A percentile compares a stretch with the other conserved stretches of the same genome.
Evolutionary conservation across 306 rosid genomes (phyloP).

Genomic region (Acacia crassicarpa): DNA sequence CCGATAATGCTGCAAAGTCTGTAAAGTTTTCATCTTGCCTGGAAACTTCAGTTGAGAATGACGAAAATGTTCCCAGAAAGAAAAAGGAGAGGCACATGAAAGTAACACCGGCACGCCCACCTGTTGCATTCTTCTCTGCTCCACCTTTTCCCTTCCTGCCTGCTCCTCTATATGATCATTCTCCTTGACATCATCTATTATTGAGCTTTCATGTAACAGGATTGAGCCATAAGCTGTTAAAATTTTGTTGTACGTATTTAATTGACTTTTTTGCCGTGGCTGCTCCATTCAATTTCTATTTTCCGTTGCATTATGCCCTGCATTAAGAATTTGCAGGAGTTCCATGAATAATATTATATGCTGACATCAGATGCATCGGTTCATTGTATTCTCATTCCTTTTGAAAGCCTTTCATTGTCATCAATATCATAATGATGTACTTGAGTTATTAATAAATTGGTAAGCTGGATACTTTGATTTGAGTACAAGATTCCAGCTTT

Average conservation of each 20-base stretch:
- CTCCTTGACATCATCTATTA: conserved; percentile 35
- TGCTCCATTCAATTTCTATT: conserved; percentile 2
- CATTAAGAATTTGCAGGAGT: conserved; percentile 26
- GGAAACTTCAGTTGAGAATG: conserved; percentile 35
- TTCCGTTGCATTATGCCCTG: background rate
- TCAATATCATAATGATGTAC: too few relatives aligned
- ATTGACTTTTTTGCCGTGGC: conserved; percentile 28
- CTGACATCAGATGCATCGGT: background rate
- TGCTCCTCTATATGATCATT: conserved; percentile 55
- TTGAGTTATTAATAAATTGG: background rate
- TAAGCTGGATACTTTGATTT: background rate
- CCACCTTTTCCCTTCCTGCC: conserved; percentile 96
- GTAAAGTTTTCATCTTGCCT: conserved; percentile 29
- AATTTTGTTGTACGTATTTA: conserved; percentile 24
- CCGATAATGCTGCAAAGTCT: conserved; percentile 31
- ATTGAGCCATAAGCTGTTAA: background rate
- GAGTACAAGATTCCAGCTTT: background rate
- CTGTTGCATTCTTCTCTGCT: conserved; percentile 80
- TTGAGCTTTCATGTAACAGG: conserved; percentile 17
- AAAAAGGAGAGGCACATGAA: conserved; percentile 22
- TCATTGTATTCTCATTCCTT: background rate
- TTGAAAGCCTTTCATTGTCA: background rate
- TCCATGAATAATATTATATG: background rate
- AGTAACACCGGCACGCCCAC: conserved; percentile 47
- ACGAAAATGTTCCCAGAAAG: conserved; percentile 23